A percentile compares a stretch with the other conserved stretches of the same genome.
Evolutionary conservation across 1,284 basidiomycete genomes (phyloP).

Genomic region (Boletus albobrunnescens): DNA sequence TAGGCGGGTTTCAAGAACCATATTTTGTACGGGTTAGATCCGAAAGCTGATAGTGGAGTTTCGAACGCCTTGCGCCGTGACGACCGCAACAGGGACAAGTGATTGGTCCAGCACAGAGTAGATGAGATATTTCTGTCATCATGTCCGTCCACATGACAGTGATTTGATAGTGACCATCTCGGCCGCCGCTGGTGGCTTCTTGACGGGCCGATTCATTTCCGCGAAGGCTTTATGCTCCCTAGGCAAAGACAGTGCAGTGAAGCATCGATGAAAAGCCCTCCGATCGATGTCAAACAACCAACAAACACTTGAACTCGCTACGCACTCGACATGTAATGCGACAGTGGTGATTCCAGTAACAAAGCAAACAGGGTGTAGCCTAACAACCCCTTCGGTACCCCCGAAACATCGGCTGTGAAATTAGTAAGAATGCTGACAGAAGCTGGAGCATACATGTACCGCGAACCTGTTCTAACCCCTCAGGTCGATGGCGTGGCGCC

Average conservation of each 20-base stretch:
- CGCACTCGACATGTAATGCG: conserved; percentile 5
- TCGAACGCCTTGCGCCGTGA: background rate
- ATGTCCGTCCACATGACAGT: background rate
- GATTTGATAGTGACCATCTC: background rate
- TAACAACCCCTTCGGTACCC: background rate
- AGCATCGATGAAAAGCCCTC: too few species aligned
- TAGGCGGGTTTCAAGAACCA: background rate
- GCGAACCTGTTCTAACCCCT: conserved; percentile 7
- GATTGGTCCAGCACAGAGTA: background rate
- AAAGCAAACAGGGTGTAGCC: conserved; percentile 4
- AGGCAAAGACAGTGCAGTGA: too few species aligned
- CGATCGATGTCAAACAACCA: background rate
- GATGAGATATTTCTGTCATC: background rate
- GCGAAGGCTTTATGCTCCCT: background rate
- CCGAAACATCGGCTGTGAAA: conserved; percentile 11
- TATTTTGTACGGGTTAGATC: conserved; percentile 13
- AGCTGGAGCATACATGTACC: background rate
- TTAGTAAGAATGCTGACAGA: conserved; percentile 1
- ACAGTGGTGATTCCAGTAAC: conserved; percentile 3
- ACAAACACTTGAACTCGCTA: background rate
- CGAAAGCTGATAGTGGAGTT: background rate
- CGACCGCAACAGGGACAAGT: background rate
- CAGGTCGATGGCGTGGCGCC: conserved; percentile 8
- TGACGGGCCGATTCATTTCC: conserved; percentile 5
- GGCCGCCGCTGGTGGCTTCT: background rate